Evolutionary conservation across 495 filamentous ascomycete species (phyloP).

Genomic region (Hypoxylon lenormandii): DNA sequence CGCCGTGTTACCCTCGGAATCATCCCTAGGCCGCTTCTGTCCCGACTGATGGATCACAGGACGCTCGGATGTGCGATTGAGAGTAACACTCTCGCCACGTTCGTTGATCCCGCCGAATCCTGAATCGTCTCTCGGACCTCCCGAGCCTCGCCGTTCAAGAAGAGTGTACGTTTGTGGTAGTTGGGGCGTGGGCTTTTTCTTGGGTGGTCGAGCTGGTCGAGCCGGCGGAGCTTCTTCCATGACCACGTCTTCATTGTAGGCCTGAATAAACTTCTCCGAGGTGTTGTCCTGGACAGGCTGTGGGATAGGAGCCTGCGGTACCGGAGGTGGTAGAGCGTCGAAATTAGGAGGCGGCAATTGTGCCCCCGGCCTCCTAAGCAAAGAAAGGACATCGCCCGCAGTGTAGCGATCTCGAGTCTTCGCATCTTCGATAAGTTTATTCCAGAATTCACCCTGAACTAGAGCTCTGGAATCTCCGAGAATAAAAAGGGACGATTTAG

Average conservation of each 20-base stretch:
- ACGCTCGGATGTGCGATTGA: conserved; percentile 40
- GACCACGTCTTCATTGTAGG: conserved; percentile 38
- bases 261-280: conserved; percentile 9
- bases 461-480: conserved; percentile 89
- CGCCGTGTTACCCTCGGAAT: conserved; percentile 36
- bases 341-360: conserved; percentile 38
- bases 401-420: conserved; percentile 79
- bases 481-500: conserved; percentile 94
- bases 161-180: conserved; percentile 44
- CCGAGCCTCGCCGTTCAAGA: conserved; percentile 27
- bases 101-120: conserved; percentile 46
- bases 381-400: conserved; percentile 68
- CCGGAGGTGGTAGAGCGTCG: conserved; percentile 12
- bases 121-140: conserved; percentile 6
- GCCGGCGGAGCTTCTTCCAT: conserved; percentile 47
- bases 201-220: conserved; percentile 28
- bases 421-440: conserved; percentile 82
- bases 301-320: conserved; percentile 5
- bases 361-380: conserved; percentile 56
- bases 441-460: conserved; percentile 89
- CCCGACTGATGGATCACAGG: conserved; percentile 47
- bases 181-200: conserved; percentile 43
- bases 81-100: conserved; percentile 35
- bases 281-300: conserved; percentile 3
- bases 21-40: conserved; percentile 52